phyloP scores from a whole-genome alignment of 73 alveolate species.

The Paramecium sexaurelia region DNA sequence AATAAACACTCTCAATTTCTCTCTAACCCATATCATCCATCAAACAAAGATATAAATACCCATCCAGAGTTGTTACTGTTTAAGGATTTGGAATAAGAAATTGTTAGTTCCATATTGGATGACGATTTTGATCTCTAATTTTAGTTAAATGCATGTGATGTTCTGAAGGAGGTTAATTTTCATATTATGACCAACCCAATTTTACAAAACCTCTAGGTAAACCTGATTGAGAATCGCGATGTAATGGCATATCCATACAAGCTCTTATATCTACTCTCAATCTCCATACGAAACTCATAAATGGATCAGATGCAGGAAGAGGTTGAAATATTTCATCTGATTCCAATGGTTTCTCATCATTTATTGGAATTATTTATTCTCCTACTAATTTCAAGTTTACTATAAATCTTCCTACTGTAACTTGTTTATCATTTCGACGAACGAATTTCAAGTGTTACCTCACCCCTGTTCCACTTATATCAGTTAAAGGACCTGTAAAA shows the following conservation, averaged over 20 bases:
- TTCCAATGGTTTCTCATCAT: slow-evolving; percentile 82
- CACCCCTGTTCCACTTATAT: slow-evolving; percentile 96
- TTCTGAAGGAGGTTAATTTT: slow-evolving; percentile 91
- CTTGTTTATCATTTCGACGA: slow-evolving; percentile 89
- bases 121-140: slow-evolving; percentile 87
- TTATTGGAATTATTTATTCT: slow-evolving; percentile 68
- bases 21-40: slow-evolving; percentile 88
- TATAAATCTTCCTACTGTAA: slow-evolving; percentile 96
- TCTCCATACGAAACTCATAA: slow-evolving; percentile 94
- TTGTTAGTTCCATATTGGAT: slow-evolving; percentile 98
- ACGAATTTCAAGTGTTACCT: slow-evolving; percentile 88
- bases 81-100: slow-evolving; percentile 91
- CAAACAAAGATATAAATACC: slow-evolving; percentile 90
- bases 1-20: slow-evolving; percentile 89
- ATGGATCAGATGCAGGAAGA: slow-evolving; percentile 96
- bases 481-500: slow-evolving; percentile 92
- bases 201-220: slow-evolving; percentile 95
- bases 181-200: slow-evolving; percentile 97
- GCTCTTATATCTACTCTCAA: slow-evolving; percentile 94
- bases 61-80: slow-evolving; percentile 87
- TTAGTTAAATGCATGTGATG: slow-evolving; percentile 88
- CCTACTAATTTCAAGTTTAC: slow-evolving; percentile 89
- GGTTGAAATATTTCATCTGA: slow-evolving; percentile 89
- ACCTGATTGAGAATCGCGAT: slow-evolving; percentile 87
- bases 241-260: slow-evolving; percentile 94